phyloP scores from a whole-genome alignment of 352 stramenopile genomes.

The Blastocystis sp. region DNA sequence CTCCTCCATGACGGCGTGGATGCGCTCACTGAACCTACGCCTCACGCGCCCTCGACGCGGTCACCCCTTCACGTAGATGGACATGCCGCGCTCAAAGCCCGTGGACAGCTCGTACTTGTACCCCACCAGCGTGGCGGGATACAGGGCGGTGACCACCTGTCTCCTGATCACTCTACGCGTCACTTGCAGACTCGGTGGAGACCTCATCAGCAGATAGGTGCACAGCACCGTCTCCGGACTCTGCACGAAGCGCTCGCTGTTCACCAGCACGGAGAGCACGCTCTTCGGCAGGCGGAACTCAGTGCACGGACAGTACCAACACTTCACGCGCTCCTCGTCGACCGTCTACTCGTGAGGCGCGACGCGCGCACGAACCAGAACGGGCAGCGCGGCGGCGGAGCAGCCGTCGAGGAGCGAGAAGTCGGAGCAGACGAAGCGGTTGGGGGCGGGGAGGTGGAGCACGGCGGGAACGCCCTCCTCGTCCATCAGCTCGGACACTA shows the following conservation, averaged over 20 bases:
- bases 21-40: conserved; percentile 51
- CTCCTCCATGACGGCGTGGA: background rate
- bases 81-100: background rate
- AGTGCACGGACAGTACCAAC: conserved; percentile 19
- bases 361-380: background rate
- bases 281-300: conserved; percentile 36
- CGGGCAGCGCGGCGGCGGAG: background rate
- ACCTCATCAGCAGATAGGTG: background rate
- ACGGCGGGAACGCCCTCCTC: background rate
- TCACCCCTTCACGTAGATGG: conserved; percentile 32
- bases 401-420: conserved; percentile 25
- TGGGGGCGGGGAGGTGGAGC: conserved; percentile 37
- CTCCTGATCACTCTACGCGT: conserved; percentile 12
- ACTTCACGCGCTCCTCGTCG: conserved; percentile 27
- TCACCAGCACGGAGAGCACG: conserved; percentile 9
- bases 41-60: too few relatives aligned
- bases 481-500: background rate
- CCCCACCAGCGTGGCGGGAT: conserved; percentile 37
- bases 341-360: background rate
- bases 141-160: conserved; percentile 15
- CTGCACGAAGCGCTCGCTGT: conserved; percentile 25
- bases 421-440: conserved; percentile 34
- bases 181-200: background rate
- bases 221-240: background rate
- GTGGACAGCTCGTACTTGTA: conserved; percentile 20